Conservation (phyloP, 768 basidiomycete species). For the Lactifluus pinguis region DNA sequence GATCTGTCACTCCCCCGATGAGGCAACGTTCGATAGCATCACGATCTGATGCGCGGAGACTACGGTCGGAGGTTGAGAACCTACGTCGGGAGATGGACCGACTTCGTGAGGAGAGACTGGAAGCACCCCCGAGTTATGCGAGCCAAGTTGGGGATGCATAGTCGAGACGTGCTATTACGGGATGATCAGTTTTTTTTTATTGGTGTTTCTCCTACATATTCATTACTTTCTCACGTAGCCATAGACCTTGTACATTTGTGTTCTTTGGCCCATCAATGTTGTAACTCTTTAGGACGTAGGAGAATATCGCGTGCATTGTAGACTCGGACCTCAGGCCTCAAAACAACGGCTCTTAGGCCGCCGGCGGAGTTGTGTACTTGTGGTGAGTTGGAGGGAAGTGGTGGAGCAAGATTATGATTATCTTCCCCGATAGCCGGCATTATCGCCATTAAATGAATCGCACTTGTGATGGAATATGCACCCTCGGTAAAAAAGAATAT, state of each 20-base stretch:
- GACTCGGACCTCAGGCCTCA: too few species aligned
- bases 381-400: too few species aligned
- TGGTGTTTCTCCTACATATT: background rate
- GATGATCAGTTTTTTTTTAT: background rate
- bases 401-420: too few species aligned
- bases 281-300: background rate
- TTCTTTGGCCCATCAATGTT: background rate
- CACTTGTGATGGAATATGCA: too few species aligned
- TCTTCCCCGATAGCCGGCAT: too few species aligned
- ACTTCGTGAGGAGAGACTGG: constrained; percentile 21
- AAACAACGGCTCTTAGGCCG: too few species aligned
- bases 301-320: too few species aligned
- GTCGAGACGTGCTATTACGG: too few species aligned
- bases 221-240: background rate
- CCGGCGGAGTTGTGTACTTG: too few species aligned
- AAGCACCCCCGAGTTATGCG: constrained; percentile 23
- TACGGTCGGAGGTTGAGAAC: constrained; percentile 24
- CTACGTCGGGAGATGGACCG: constrained; percentile 23
- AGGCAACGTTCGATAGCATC: background rate
- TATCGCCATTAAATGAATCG: too few species aligned
- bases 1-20: background rate
- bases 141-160: background rate
- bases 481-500: too few species aligned
- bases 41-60: background rate
- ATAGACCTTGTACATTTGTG: background rate